These are phyloP conservation scores for Amanita subjunquillea DNA, from an alignment of 768 basidiomycete genomes.

Conservation along the genomic window DNA sequence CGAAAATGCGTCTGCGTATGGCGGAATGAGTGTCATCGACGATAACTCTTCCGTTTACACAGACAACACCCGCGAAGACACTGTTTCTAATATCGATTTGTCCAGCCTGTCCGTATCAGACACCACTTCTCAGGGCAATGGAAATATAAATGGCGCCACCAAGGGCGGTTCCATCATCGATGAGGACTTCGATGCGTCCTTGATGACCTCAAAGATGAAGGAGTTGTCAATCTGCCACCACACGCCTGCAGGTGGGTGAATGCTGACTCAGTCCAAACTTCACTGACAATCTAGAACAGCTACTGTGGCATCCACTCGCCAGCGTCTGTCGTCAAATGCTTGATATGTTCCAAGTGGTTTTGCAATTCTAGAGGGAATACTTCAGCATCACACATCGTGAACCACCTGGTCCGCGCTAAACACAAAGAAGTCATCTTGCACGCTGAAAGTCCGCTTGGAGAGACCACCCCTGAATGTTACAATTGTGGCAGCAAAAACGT, in stretches of 20 bases:
- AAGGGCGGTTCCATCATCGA: constrained; percentile 34
- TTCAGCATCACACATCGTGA: constrained; percentile 97
- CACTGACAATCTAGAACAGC: constrained; percentile 26
- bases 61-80: constrained; percentile 46
- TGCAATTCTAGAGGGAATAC: constrained; percentile 98
- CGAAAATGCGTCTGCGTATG: constrained; percentile 75
- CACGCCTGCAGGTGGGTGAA: constrained; percentile 87
- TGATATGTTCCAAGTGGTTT: constrained; percentile 92
- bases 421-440: constrained; percentile 98
- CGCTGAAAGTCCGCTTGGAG: constrained; percentile 89
- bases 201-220: constrained; percentile 82
- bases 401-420: constrained; percentile 97
- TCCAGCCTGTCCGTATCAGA: constrained; percentile 61
- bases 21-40: constrained; percentile 63
- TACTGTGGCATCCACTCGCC: constrained; percentile 99
- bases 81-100: constrained; percentile 52
- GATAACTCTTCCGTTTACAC: constrained; percentile 79
- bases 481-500: constrained; percentile 99
- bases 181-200: constrained; percentile 88
- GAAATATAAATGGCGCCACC: constrained; percentile 23
- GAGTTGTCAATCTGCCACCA: constrained; percentile 67
- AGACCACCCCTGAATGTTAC: constrained; percentile 98
- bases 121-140: constrained; percentile 28
- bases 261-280: background rate
- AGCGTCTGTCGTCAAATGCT: constrained; percentile 92